These are phyloP conservation scores for Diplogelasinospora grovesii DNA, from an alignment of 495 filamentous ascomycete species.

Conservation along the genomic window DNA sequence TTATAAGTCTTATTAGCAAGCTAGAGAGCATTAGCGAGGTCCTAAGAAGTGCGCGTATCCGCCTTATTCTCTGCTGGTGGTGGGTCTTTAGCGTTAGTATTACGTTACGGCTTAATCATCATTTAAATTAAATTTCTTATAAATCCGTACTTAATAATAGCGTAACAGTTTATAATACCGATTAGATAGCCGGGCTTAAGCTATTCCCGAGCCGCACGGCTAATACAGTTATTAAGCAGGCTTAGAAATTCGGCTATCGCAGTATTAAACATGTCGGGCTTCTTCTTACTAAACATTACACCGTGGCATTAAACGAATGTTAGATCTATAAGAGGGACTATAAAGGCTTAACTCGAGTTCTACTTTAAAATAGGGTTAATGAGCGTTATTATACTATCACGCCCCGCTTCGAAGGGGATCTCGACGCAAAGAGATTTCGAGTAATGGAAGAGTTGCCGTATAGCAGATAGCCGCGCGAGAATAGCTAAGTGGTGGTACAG, in stretches of 20 bases:
- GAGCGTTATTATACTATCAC: constrained; percentile 64
- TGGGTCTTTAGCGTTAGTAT: constrained; percentile 11
- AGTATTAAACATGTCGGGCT: constrained; percentile 39
- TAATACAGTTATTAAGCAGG: constrained; percentile 54
- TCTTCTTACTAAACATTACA: constrained; percentile 51
- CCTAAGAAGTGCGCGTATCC: constrained; percentile 10
- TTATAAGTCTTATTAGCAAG: constrained; percentile 29
- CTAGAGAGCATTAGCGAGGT: constrained; percentile 22
- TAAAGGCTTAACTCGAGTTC: constrained; percentile 13
- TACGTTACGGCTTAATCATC: constrained; percentile 15
- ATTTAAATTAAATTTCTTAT: constrained; percentile 30
- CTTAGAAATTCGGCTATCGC: constrained; percentile 45
- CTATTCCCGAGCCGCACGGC: constrained; percentile 50
- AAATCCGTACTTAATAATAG: constrained; percentile 32
- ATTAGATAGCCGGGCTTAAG: constrained; percentile 65
- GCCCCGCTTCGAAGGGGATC: constrained; percentile 51
- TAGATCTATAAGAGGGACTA: constrained; percentile 27
- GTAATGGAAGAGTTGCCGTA: constrained; percentile 73
- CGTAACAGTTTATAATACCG: constrained; percentile 39
- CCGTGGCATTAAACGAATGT: constrained; percentile 61
- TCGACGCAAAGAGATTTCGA: constrained; percentile 39
- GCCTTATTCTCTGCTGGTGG: constrained; percentile 12
- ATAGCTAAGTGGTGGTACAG: constrained; percentile 82
- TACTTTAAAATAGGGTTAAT: constrained; percentile 55
- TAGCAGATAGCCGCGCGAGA: constrained; percentile 63